These are phyloP conservation scores for Sphaerobolus stellatus DNA, from an alignment of 1,284 basidiomycete genomes.

Conservation along the genomic window DNA sequence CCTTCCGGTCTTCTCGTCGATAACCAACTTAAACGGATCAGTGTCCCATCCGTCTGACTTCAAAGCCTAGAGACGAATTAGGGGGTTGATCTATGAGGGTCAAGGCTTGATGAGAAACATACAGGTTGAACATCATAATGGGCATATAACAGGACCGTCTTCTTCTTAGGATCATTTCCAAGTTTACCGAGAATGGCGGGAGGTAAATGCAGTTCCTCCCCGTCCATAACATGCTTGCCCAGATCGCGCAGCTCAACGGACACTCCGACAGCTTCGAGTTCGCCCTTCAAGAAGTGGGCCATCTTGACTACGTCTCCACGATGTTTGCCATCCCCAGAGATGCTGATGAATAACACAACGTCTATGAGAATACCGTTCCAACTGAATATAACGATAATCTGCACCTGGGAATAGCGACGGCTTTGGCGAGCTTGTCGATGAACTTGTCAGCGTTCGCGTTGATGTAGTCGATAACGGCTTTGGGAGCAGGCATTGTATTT, in stretches of 20 bases:
- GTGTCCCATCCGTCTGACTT: slow-evolving; percentile 90
- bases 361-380: neutral
- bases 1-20: slow-evolving; percentile 65
- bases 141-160: slow-evolving; percentile 90
- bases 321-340: slow-evolving; percentile 65
- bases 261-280: slow-evolving; percentile 76
- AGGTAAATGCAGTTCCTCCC: slow-evolving; percentile 76
- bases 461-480: slow-evolving; percentile 59
- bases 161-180: slow-evolving; percentile 83
- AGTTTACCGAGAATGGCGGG: slow-evolving; percentile 86
- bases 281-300: slow-evolving; percentile 74
- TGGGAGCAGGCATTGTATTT: slow-evolving; percentile 39
- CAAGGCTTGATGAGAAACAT: slow-evolving; percentile 25
- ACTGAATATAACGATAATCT: slow-evolving; percentile 17
- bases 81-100: neutral
- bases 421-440: slow-evolving; percentile 74
- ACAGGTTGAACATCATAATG: slow-evolving; percentile 88
- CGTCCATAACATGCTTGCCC: slow-evolving; percentile 83
- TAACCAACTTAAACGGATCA: slow-evolving; percentile 83
- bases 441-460: slow-evolving; percentile 72
- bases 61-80: slow-evolving; percentile 31
- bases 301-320: slow-evolving; percentile 80
- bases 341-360: slow-evolving; percentile 36
- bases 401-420: slow-evolving; percentile 89
- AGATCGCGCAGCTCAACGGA: slow-evolving; percentile 72